These are phyloP conservation scores for Hyphodiscus sp. DNA, from an alignment of 2,329 filamentous ascomycete species.

Conservation along the genomic window DNA sequence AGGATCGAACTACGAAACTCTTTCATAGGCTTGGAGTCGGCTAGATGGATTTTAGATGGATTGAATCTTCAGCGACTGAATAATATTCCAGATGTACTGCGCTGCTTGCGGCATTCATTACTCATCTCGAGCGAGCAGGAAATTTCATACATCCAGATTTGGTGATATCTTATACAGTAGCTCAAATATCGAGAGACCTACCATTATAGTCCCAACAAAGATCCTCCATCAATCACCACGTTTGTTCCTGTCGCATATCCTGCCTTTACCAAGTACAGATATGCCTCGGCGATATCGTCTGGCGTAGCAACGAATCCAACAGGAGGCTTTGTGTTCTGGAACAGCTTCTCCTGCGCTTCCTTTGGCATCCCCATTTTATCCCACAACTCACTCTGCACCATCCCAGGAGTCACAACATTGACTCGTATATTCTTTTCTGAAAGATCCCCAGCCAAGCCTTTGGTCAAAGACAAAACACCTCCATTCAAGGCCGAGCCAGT, in stretches of 20 bases:
- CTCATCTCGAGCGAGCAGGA: too few relatives aligned
- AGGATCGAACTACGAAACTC: too few relatives aligned
- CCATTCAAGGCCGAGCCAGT: constrained; percentile 32
- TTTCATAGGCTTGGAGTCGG: too few relatives aligned
- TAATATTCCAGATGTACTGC: too few relatives aligned
- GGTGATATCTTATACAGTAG: too few relatives aligned
- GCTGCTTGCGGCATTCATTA: too few relatives aligned
- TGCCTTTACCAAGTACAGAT: constrained; percentile 36
- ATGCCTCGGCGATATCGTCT: constrained; percentile 37
- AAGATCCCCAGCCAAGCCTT: constrained; percentile 54
- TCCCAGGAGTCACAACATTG: constrained; percentile 53
- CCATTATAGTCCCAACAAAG: too few relatives aligned
- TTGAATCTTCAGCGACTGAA: too few relatives aligned
- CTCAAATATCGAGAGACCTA: too few relatives aligned
- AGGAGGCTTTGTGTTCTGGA: constrained; percentile 18
- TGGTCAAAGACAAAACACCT: constrained; percentile 44
- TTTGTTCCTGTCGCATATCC: constrained; percentile 30
- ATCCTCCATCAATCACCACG: constrained; percentile 13
- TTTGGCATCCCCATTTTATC: constrained; percentile 23
- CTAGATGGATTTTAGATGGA: too few relatives aligned
- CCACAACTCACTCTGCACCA: constrained; percentile 43
- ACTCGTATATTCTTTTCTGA: constrained; percentile 48
- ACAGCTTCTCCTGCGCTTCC: constrained; percentile 23
- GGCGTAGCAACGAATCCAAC: constrained; percentile 29
- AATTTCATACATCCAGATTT: too few relatives aligned